Percentiles rank a stretch among this genome's conserved stretches.
phyloP scores from a whole-genome alignment of 148 eudicot species.

The Beta vulgaris region DNA sequence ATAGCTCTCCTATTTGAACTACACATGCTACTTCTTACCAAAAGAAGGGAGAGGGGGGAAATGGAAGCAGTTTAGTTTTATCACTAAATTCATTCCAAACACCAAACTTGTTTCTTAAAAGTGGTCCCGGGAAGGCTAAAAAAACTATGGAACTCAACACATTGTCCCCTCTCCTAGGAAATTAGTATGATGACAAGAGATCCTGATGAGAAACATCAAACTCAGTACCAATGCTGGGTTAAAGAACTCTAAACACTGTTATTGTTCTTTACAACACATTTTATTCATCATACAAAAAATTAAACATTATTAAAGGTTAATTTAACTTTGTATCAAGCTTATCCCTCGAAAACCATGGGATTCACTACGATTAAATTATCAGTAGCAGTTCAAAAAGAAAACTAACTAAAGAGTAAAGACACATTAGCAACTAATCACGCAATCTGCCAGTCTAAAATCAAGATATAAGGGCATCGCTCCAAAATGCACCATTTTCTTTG shows the following conservation, averaged over 20 bases:
- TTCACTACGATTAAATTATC: not conserved
- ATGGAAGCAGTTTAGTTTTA: not conserved
- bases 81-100: not conserved
- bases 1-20: not conserved
- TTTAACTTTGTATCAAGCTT: not conserved
- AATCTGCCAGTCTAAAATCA: not conserved
- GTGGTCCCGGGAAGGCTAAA: not conserved
- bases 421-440: not conserved
- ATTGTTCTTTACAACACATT: not conserved
- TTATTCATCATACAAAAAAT: not conserved
- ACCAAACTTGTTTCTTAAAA: not conserved
- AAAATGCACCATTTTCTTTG: not conserved
- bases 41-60: not conserved
- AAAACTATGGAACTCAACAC: not conserved
- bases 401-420: not conserved
- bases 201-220: constrained; percentile 1
- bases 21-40: not conserved
- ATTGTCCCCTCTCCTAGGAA: not conserved
- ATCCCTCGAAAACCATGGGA: not conserved
- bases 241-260: not conserved
- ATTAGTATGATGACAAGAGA: not conserved
- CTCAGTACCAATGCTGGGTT: not conserved
- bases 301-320: no score
- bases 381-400: not conserved
- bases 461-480: not conserved